Evolutionary conservation across 768 basidiomycete species (phyloP).

Genomic region (Kwoniella botswanensis): DNA sequence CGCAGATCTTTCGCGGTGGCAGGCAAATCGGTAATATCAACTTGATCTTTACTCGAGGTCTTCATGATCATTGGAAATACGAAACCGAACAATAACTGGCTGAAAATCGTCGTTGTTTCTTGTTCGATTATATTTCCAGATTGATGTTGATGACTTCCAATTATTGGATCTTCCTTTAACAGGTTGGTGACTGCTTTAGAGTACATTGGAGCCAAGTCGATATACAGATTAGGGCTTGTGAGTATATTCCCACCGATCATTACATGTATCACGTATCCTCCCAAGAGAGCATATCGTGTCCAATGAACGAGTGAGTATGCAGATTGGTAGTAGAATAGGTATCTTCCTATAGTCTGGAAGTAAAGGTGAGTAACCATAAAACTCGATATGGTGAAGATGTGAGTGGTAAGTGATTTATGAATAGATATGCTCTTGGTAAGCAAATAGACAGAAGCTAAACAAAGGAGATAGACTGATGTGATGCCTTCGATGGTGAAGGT

Average conservation of each 20-base stretch:
- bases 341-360: slow-evolving; percentile 32
- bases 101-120: slow-evolving; percentile 26
- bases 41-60: slow-evolving; percentile 29
- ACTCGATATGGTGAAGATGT: slow-evolving; percentile 23
- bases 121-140: slow-evolving; percentile 26
- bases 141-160: slow-evolving; percentile 3
- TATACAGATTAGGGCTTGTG: slow-evolving; percentile 24
- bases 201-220: slow-evolving; percentile 35
- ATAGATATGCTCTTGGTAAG: neutral
- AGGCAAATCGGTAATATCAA: slow-evolving; percentile 44
- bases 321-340: slow-evolving; percentile 16
- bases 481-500: neutral
- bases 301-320: slow-evolving; percentile 7
- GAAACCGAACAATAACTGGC: slow-evolving; percentile 25
- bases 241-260: slow-evolving; percentile 22
- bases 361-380: slow-evolving; percentile 23
- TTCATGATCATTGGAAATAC: slow-evolving; percentile 32
- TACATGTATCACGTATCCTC: slow-evolving; percentile 7
- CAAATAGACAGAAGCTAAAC: neutral
- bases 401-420: slow-evolving; percentile 12
- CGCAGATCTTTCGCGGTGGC: slow-evolving; percentile 22
- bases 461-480: slow-evolving; percentile 1
- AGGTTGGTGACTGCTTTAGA: slow-evolving; percentile 25
- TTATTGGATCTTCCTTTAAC: slow-evolving; percentile 1
- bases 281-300: slow-evolving; percentile 23